These are phyloP conservation scores for Globisporangium heterothallicum DNA, from an alignment of 352 stramenopile genomes.

Conservation along the genomic window DNA sequence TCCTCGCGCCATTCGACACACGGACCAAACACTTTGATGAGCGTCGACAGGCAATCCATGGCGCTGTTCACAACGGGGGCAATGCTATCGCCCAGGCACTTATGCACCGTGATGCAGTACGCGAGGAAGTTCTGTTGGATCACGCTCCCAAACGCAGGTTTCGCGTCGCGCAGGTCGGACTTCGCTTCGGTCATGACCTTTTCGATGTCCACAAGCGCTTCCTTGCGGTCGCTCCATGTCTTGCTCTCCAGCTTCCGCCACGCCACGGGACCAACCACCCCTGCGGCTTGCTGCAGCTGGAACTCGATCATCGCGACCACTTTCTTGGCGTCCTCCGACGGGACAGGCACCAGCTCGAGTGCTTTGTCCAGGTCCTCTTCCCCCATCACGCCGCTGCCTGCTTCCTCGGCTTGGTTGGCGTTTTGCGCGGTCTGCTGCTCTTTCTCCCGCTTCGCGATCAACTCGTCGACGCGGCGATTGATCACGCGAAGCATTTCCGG, in stretches of 20 bases:
- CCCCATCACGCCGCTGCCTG: constrained; percentile 7
- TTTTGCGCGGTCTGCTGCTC: constrained; percentile 25
- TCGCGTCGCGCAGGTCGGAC: constrained; percentile 60
- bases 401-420: constrained; percentile 47
- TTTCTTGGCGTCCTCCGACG: constrained; percentile 44
- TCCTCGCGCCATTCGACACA: constrained; percentile 71
- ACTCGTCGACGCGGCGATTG: constrained; percentile 66
- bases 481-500: constrained; percentile 76
- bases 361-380: constrained; percentile 20
- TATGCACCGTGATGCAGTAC: constrained; percentile 60
- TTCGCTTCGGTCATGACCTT: constrained; percentile 66
- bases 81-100: constrained; percentile 57
- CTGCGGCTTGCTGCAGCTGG: constrained; percentile 30
- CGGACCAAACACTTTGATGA: constrained; percentile 72
- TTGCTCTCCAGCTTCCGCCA: constrained; percentile 81
- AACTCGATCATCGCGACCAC: constrained; percentile 39
- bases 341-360: constrained; percentile 30
- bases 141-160: constrained; percentile 47
- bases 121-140: constrained; percentile 61
- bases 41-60: constrained; percentile 58
- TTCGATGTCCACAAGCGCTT: constrained; percentile 70
- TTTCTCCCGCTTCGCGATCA: constrained; percentile 37
- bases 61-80: constrained; percentile 69
- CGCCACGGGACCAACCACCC: constrained; percentile 50
- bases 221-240: constrained; percentile 79